phyloP scores from a whole-genome alignment of 768 basidiomycete genomes.

The Chalciporus chontae region DNA sequence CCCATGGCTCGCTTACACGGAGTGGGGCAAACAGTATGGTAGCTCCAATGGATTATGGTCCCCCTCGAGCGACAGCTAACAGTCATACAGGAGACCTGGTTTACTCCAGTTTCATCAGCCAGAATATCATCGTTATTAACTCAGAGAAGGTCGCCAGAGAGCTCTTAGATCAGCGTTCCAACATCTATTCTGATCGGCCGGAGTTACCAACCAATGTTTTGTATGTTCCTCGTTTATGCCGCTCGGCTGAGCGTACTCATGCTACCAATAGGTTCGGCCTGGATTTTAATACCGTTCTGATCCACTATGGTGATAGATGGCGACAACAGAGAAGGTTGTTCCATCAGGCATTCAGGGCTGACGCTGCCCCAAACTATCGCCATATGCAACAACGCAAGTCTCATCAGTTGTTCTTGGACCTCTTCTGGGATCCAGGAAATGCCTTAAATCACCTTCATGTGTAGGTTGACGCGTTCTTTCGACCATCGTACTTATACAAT shows the following conservation, averaged over 20 bases:
- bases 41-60: neutral
- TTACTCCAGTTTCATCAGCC: conserved; percentile 22
- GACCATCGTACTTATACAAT: neutral
- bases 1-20: conserved; percentile 20
- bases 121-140: conserved; percentile 27
- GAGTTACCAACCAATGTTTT: conserved; percentile 19
- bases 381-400: conserved; percentile 33
- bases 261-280: conserved; percentile 25
- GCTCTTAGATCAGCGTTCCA: conserved; percentile 26
- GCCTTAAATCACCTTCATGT: conserved; percentile 21
- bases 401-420: conserved; percentile 24
- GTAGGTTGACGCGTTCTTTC: neutral
- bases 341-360: conserved; percentile 34
- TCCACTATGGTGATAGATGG: conserved; percentile 38
- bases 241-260: neutral
- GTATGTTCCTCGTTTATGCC: conserved; percentile 8
- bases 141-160: conserved; percentile 21
- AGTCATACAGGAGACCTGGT: conserved; percentile 22
- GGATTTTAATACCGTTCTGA: conserved; percentile 32
- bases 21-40: conserved; percentile 20
- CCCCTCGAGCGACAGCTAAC: neutral
- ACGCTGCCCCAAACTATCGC: conserved; percentile 22
- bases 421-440: conserved; percentile 27
- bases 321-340: conserved; percentile 32
- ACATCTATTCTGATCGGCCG: conserved; percentile 32